Evolutionary conservation across 2,329 filamentous ascomycete species (phyloP), one percentile per base, ranked within the genome.

Genomic region (Aureobasidium namibiae): DNA sequence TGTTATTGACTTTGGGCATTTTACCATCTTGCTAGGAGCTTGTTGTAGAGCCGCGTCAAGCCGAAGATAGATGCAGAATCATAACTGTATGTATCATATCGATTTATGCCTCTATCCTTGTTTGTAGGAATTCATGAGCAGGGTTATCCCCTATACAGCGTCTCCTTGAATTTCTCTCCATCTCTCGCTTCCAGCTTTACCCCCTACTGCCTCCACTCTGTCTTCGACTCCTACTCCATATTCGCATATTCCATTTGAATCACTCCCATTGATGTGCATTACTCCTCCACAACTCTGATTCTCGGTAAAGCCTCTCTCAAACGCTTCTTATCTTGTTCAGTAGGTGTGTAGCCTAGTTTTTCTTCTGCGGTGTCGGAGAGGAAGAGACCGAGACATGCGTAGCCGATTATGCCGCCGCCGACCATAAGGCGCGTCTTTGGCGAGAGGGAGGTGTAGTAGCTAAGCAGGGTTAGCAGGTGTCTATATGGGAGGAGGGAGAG

Each of bases 351-450:
- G 7, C 88, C 88, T 62, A 92, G 80, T 42, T 80, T 84, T 69
- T 88, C 81, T 73, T 92, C 91, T 16, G 87, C 84, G 60, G 79
- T 79, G 68, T 92, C 88, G 5, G 87, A 84, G 18, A 89, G 69
- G 69, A 87, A 86, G n/a, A 94, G 79, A 16, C 90, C 92, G 41
- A 84, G 75, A 41, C 78, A 75, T 14, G 89, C 90, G 83, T 90
- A 96, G 34, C 82, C 82, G 68, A 96, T 83, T 64, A 95, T 74
- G 66, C 85, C 87, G 50, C 84, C 70, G 65, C 92, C 92, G 63
- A 95, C 79, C 49, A 86, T 74, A 42, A 89, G 74, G 60, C 88
- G 87, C 24, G 88, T 87, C 65, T 82, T 85, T 18, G 87, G 82
- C 3, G 86, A 76, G 57, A 95, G 84, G 66, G 82, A 83, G 69